phyloP scores from a whole-genome alignment of 139 green algal species.

The Dunaliella sp. region DNA sequence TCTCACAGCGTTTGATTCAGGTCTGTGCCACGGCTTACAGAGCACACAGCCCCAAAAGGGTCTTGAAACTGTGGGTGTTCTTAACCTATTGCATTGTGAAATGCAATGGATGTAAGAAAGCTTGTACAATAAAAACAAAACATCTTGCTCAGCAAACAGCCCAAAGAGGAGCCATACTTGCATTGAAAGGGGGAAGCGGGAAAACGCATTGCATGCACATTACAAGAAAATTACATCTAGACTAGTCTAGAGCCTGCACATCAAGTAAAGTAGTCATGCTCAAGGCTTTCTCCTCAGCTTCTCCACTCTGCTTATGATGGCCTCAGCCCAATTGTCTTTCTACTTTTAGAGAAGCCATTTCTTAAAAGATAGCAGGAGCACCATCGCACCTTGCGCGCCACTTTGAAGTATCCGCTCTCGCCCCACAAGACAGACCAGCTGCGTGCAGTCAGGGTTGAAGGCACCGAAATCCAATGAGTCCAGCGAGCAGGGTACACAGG shows the following conservation, averaged over 20 bases:
- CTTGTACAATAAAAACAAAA: background rate
- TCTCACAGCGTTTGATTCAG: too few relatives aligned
- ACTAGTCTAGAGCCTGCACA: background rate
- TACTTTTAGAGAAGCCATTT: background rate
- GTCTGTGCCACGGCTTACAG: background rate
- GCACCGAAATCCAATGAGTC: background rate
- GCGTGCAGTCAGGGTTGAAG: conserved; percentile 47
- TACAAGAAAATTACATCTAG: background rate
- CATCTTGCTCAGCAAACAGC: background rate
- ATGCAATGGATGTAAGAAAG: background rate
- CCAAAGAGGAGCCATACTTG: too few relatives aligned
- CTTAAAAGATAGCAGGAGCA: background rate
- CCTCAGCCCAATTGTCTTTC: background rate
- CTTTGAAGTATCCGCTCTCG: conserved; percentile 45
- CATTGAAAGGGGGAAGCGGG: too few relatives aligned
- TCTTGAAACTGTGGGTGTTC: too few relatives aligned
- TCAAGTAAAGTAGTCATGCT: background rate
- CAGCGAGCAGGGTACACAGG: background rate
- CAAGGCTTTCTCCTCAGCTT: background rate
- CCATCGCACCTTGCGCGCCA: conserved; percentile 27
- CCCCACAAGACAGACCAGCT: conserved; percentile 27
- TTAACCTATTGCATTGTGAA: background rate
- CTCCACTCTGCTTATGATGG: background rate
- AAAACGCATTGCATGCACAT: background rate
- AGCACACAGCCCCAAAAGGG: too few relatives aligned